These are phyloP conservation scores for Ocimum tenuiflorum DNA, from an alignment of 257 asterid genomes.

Conservation along the genomic window DNA sequence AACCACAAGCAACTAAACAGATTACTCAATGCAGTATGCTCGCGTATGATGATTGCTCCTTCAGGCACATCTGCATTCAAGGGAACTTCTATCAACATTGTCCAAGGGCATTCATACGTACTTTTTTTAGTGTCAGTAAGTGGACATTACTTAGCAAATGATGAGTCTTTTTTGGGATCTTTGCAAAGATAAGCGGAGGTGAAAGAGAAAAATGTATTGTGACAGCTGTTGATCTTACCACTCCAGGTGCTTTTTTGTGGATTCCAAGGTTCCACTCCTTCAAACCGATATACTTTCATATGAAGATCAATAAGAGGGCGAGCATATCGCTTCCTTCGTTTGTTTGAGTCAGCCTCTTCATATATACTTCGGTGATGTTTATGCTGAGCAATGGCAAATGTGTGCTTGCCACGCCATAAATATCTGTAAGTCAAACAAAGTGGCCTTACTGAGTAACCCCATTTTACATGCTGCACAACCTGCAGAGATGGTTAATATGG, in stretches of 20 bases:
- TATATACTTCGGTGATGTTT: conserved; percentile 70
- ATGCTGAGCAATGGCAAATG: conserved; percentile 94
- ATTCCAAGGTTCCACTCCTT: conserved; percentile 88
- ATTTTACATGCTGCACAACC: neutral
- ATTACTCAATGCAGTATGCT: conserved; percentile 68
- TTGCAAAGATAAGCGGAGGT: neutral
- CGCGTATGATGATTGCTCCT: conserved; percentile 93
- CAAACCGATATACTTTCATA: conserved; percentile 72
- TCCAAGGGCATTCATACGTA: too few species aligned
- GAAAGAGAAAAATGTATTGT: neutral
- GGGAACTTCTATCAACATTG: too few species aligned
- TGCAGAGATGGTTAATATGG: neutral
- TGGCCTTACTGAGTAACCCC: neutral
- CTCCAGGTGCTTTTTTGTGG: conserved; percentile 50
- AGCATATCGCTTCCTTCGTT: conserved; percentile 93
- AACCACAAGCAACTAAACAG: conserved; percentile 96
- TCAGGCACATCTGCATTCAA: conserved; percentile 78
- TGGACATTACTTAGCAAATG: neutral
- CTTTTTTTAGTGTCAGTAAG: neutral
- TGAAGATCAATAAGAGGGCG: conserved; percentile 91
- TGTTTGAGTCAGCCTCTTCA: conserved; percentile 91
- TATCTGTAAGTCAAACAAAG: conserved; percentile 43
- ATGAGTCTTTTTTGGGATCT: neutral
- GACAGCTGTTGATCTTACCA: conserved; percentile 40
- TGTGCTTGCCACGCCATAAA: conserved; percentile 84